Conservation (phyloP, 2,329 filamentous ascomycete genomes). For the Trichoderma gracile region DNA sequence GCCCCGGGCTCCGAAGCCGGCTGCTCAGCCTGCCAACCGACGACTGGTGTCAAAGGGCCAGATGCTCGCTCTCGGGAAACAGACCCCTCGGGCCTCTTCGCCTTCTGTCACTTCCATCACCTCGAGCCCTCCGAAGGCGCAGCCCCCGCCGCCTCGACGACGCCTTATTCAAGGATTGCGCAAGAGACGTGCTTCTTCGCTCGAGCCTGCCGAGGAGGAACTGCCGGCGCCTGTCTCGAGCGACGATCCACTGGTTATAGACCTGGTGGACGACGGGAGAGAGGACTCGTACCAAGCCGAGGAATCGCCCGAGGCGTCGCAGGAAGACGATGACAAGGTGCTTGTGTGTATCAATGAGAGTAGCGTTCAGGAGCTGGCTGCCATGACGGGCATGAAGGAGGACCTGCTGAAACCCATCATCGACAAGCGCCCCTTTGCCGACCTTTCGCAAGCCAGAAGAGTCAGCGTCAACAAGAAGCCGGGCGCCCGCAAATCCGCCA, state of each 20-base stretch:
- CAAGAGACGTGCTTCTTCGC: conserved; percentile 28
- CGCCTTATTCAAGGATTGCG: conserved; percentile 43
- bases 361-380: conserved; percentile 71
- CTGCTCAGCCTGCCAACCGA: conserved; percentile 26
- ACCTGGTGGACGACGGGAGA: conserved; percentile 44
- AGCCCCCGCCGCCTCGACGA: conserved; percentile 33
- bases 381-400: conserved; percentile 75
- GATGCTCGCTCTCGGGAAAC: conserved; percentile 29
- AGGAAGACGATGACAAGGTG: conserved; percentile 50
- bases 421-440: conserved; percentile 71
- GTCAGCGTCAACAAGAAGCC: conserved; percentile 58
- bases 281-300: conserved; percentile 46
- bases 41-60: conserved; percentile 38
- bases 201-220: conserved; percentile 30
- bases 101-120: conserved; percentile 7
- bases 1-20: conserved; percentile 19
- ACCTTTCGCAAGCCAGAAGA: conserved; percentile 63
- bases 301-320: conserved; percentile 33
- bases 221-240: conserved; percentile 35
- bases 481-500: conserved; percentile 48
- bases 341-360: conserved; percentile 83
- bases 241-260: conserved; percentile 40
- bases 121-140: conserved; percentile 28
- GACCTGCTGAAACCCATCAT: conserved; percentile 69
- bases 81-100: conserved; percentile 5